phyloP scores from a whole-genome alignment of 106 monocot genomes.

The Alisma plantagoaquatica region DNA sequence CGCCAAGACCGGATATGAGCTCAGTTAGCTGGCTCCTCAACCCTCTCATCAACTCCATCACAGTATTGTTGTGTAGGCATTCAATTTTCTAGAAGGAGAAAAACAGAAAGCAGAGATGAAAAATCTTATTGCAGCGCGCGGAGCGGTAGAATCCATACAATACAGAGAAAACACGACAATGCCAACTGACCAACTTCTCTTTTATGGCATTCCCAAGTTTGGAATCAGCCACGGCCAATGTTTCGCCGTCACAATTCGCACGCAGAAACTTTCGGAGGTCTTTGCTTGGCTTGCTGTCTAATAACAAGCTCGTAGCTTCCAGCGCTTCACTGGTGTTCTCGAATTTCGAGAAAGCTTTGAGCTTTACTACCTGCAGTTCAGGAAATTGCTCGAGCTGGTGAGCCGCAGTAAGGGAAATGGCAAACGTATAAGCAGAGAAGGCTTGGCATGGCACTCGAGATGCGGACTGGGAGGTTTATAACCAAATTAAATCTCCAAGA shows the following conservation, averaged over 20 bases:
- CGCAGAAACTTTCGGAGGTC: conserved; percentile 81
- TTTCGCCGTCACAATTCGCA: conserved; percentile 67
- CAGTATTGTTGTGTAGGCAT: conserved; percentile 72
- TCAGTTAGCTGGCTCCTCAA: conserved; percentile 81
- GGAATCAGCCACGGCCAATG: conserved; percentile 88
- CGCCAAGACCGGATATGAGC: conserved; percentile 74
- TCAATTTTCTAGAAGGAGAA: conserved; percentile 68
- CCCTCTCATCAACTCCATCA: conserved; percentile 98
- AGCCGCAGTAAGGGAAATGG: not conserved
- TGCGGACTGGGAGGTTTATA: no score
- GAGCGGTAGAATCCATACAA: no score
- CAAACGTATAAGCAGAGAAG: not conserved
- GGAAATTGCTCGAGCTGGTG: no score
- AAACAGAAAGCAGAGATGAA: no score
- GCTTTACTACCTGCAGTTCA: conserved; percentile 79
- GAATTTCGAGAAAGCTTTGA: conserved; percentile 90
- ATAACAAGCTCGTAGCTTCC: conserved; percentile 57
- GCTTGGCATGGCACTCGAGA: not conserved
- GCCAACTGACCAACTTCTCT: conserved; percentile 63
- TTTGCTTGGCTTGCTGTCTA: conserved; percentile 93
- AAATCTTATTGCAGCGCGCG: no score
- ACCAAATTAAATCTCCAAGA: no score
- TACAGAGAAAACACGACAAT: not conserved
- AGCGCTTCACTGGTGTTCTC: conserved; percentile 89
- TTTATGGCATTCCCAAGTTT: conserved; percentile 92